Conservation (phyloP, 2,329 filamentous ascomycete genomes). For the Diaporthe capsici region DNA sequence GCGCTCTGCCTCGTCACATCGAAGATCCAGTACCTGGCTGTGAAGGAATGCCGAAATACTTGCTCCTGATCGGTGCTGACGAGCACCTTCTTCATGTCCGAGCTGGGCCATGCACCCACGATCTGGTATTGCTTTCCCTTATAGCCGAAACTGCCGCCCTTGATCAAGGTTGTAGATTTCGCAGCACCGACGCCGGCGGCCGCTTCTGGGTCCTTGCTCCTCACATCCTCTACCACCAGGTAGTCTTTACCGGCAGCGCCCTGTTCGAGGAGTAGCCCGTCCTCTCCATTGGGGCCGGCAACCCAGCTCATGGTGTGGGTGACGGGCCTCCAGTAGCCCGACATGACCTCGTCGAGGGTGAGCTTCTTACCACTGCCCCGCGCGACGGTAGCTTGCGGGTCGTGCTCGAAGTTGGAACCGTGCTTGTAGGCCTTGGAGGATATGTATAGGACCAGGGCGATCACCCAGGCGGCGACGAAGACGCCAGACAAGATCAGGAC, state of each 20-base stretch:
- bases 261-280: conserved; percentile 87
- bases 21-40: conserved; percentile 90
- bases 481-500: conserved; percentile 73
- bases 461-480: conserved; percentile 77
- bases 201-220: conserved; percentile 55
- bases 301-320: conserved; percentile 83
- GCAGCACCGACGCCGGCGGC: conserved; percentile 56
- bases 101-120: conserved; percentile 79
- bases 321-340: conserved; percentile 74
- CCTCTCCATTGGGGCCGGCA: conserved; percentile 79
- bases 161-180: conserved; percentile 81
- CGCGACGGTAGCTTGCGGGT: conserved; percentile 73
- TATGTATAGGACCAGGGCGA: conserved; percentile 77
- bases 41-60: conserved; percentile 93
- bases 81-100: conserved; percentile 87
- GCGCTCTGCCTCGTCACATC: conserved; percentile 85
- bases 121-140: conserved; percentile 70
- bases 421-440: conserved; percentile 76
- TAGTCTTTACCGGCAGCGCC: conserved; percentile 77
- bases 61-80: conserved; percentile 79
- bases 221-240: conserved; percentile 89
- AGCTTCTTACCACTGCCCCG: conserved; percentile 79
- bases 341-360: conserved; percentile 78
- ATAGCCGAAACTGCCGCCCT: conserved; percentile 73
- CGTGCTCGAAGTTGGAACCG: conserved; percentile 73